Evolutionary conservation across 2,329 filamentous ascomycete genomes (phyloP), one percentile per base, ranked within the genome.

Genomic region (Aureobasidium mangrovei): DNA sequence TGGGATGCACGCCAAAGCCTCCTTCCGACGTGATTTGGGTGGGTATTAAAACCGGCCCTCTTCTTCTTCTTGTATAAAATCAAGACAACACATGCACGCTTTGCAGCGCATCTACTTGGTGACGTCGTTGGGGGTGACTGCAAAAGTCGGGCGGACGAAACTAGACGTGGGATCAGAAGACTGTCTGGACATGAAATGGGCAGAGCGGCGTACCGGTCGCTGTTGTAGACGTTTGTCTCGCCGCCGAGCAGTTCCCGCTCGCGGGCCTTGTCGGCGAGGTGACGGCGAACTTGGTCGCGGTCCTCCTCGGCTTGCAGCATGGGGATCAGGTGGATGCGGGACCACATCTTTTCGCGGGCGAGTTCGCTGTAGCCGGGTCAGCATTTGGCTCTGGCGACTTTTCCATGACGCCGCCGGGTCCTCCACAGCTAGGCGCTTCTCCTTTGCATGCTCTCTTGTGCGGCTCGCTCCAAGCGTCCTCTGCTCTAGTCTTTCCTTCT

Each of bases 331-430:
- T 97, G 83, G 73, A 98, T 95, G 68, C 93, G 86, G 58, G 88
- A 83, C 93, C 93, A 98, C 82, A 95, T 93, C 79, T 97, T 98
- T 69, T 98, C 93, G 64, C 93, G 88, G 60, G 84, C 88, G 62
- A 95, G 84, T 74, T 98, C 93, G 68, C 91, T 96, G 65, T 56
- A 4, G 8, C 27, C 6, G n/a, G 29, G 28, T 26, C 32, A 28
- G 31, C 7, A 32, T 12, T 6, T 24, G 7, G 32, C 4, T 35
- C 6, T 32, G 58, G 64, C 57, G 62, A 60, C 46, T 26, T 33
- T 35, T 2, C 28, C 24, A 10, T 26, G 40, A n/a, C 28, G 28
- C 12, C 7, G 45, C 7, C 7, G 27, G n/a, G n/a, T n/a, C n/a
- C n/a, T n/a, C n/a, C n/a, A n/a, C n/a, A n/a, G n/a, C n/a, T n/a